phyloP scores from a whole-genome alignment of 257 asterid genomes.

The Cinchona pubescens region DNA sequence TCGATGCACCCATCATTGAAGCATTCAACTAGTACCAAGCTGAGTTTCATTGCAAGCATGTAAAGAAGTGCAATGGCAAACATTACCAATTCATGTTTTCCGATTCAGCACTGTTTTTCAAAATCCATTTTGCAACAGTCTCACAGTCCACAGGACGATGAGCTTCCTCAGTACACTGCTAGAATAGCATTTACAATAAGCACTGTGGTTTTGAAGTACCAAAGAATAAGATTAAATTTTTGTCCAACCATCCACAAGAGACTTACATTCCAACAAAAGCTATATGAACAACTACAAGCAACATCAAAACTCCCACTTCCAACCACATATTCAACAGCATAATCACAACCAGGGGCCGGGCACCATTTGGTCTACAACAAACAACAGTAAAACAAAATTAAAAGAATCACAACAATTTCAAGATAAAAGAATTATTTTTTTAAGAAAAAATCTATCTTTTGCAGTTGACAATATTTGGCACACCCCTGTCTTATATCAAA shows the following conservation, averaged over 20 bases:
- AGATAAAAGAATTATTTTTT: constrained; percentile 1
- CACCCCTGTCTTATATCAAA: too few species aligned
- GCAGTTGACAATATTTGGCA: neutral
- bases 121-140: constrained; percentile 86
- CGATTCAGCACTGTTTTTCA: constrained; percentile 97
- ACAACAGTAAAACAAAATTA: constrained; percentile 2
- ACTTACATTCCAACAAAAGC: constrained; percentile 99
- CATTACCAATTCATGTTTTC: constrained; percentile 98
- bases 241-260: constrained; percentile 18
- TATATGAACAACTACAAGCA: constrained; percentile 78
- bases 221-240: constrained; percentile 10
- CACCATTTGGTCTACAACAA: constrained; percentile 91
- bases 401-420: constrained; percentile 1
- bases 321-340: constrained; percentile 77
- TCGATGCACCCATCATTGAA: neutral
- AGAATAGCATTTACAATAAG: constrained; percentile 23
- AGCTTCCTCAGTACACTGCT: constrained; percentile 97
- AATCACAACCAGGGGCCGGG: constrained; percentile 98
- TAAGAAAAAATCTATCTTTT: too few species aligned
- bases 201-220: constrained; percentile 15
- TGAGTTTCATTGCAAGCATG: neutral
- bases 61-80: neutral
- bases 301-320: constrained; percentile 98
- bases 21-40: neutral
- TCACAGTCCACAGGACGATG: constrained; percentile 98